phyloP scores from a whole-genome alignment of 768 basidiomycete genomes.

The Suillus decipiens region DNA sequence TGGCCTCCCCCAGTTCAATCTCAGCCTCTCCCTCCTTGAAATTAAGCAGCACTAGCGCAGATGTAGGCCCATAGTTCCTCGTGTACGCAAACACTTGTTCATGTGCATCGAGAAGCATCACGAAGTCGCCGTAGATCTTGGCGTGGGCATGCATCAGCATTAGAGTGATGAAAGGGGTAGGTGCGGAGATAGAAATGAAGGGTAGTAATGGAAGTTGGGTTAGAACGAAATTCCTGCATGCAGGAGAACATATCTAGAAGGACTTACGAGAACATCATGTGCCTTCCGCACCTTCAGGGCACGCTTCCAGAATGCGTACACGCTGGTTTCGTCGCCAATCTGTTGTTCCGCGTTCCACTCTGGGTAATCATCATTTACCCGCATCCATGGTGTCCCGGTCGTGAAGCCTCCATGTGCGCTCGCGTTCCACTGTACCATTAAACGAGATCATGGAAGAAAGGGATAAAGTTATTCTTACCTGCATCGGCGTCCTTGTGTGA shows the following conservation, averaged over 20 bases:
- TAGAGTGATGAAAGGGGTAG: not conserved
- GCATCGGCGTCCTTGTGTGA: constrained; percentile 21
- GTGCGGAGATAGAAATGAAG: not conserved
- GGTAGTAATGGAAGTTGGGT: not conserved
- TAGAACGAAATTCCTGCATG: not conserved
- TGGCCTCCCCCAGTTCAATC: too few relatives aligned
- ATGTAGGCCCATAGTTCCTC: too few relatives aligned
- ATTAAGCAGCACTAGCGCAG: too few relatives aligned
- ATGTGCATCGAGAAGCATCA: constrained; percentile 45
- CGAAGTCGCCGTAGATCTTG: constrained; percentile 67
- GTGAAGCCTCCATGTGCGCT: constrained; percentile 27
- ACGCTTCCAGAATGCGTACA: too few relatives aligned
- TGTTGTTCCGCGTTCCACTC: constrained; percentile 59
- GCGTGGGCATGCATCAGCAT: not conserved
- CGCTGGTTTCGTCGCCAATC: constrained; percentile 44
- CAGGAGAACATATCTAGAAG: not conserved
- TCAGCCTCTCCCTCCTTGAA: too few relatives aligned
- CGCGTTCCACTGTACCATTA: too few relatives aligned
- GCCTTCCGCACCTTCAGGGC: constrained; percentile 41
- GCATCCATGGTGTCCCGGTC: constrained; percentile 70
- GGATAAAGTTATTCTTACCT: too few relatives aligned
- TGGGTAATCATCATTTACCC: constrained; percentile 67
- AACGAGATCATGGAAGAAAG: too few relatives aligned
- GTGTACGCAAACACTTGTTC: constrained; percentile 19
- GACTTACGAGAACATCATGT: not conserved